Conservation (phyloP, 1,284 basidiomycete genomes). For the Neolentinus lepideus region DNA sequence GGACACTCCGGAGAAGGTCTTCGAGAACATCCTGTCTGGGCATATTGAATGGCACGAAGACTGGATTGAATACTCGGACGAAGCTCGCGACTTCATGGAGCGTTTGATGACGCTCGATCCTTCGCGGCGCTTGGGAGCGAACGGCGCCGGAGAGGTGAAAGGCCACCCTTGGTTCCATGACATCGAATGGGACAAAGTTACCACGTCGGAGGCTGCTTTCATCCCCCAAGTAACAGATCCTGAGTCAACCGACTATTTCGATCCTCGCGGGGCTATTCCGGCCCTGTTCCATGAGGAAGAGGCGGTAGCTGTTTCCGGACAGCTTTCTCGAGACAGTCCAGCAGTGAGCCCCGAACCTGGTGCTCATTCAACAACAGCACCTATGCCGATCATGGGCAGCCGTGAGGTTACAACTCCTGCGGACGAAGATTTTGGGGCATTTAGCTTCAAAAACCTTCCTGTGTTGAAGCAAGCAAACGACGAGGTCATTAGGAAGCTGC, state of each 20-base stretch:
- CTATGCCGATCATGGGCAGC: constrained; percentile 34
- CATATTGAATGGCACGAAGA: constrained; percentile 96
- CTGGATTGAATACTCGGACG: constrained; percentile 79
- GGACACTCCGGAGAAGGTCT: constrained; percentile 94
- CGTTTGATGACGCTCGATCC: constrained; percentile 83
- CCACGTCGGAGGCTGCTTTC: constrained; percentile 86
- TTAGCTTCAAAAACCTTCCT: constrained; percentile 97
- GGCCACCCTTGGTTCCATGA: constrained; percentile 86
- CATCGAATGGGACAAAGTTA: constrained; percentile 92
- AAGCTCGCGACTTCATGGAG: constrained; percentile 90
- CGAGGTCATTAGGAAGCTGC: constrained; percentile 93
- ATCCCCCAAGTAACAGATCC: constrained; percentile 94
- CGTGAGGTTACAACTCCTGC: constrained; percentile 47
- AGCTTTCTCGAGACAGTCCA: constrained; percentile 40
- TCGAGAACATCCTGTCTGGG: constrained; percentile 97
- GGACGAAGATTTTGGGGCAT: constrained; percentile 92
- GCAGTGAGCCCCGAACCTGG: constrained; percentile 28
- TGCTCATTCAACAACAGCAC: constrained; percentile 31
- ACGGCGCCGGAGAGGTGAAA: constrained; percentile 92
- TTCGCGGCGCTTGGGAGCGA: constrained; percentile 73
- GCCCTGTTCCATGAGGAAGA: constrained; percentile 88
- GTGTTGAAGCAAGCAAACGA: constrained; percentile 98
- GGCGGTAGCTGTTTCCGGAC: constrained; percentile 39
- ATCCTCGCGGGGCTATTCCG: constrained; percentile 86
- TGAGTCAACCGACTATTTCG: constrained; percentile 99